Evolutionary conservation across 768 basidiomycete species (phyloP), one percentile per base, ranked within the genome.

Genomic region (Suillus weaverae): DNA sequence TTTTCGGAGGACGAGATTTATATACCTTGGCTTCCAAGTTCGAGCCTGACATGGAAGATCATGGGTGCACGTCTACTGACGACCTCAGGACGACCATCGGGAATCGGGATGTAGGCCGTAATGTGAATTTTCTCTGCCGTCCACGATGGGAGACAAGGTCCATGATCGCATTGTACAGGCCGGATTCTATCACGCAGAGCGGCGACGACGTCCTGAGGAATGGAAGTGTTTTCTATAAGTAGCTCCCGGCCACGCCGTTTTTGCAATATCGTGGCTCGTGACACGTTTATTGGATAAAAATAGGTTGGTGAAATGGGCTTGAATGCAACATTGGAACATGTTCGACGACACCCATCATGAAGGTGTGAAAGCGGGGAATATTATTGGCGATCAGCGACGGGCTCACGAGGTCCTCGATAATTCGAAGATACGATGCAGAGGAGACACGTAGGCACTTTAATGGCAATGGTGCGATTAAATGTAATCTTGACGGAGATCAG

Each of bases 51-150:
- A 44, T 30, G 39, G 53, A 59, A 20, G 18, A 7, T 35, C 16
- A 46, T 61, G 63, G 41, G 32, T 36, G 41, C 41, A 36, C 30
- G 39, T 63, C 62, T 62, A 41, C 38, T 46, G 61, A 62, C 46
- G 26, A 55, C n/a, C 4, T 26, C 26, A 18, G 35, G 53, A 20
- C 10, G 11, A 62, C 32, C 22, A 60, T 20, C 50, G 39, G 36
- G 26, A 13, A 38, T 30, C 50, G 36, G 35, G 11, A n/a, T 36
- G 33, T 16, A 39, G 10, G 26, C 56, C 26, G 36, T 18, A n/a
- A 39, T 38, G 9, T 26, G 16, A 57, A 6, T 18, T 10, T 1
- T 53, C 26, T 39, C 16, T 39, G 51, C 9, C 22, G 16, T 14
- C 22, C 22, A 18, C 9, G 22, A 38, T 38, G 55, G 36, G 18